phyloP scores from a whole-genome alignment of 2,329 filamentous ascomycete species.

The Westerdykella aurantiaca region DNA sequence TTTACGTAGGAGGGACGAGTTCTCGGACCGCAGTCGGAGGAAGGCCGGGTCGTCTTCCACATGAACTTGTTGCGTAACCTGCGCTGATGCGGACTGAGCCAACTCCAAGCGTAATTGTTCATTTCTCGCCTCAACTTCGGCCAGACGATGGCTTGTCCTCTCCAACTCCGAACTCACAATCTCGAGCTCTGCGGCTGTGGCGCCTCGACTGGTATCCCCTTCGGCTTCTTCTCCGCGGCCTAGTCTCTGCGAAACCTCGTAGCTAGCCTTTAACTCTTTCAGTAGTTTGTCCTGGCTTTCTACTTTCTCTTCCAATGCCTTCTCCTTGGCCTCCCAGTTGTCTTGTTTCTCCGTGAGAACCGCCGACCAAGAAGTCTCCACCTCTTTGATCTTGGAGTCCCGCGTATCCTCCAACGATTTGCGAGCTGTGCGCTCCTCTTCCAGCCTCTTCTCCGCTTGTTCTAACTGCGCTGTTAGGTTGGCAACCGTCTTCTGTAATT shows the following conservation, averaged over 20 bases:
- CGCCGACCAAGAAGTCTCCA: constrained; percentile 83
- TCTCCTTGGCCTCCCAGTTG: constrained; percentile 95
- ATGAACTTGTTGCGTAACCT: constrained; percentile 51
- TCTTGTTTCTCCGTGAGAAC: constrained; percentile 89
- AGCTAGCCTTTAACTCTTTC: constrained; percentile 93
- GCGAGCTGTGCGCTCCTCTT: constrained; percentile 66
- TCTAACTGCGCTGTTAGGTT: constrained; percentile 76
- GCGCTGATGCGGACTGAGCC: constrained; percentile 77
- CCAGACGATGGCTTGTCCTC: constrained; percentile 76
- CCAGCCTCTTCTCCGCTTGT: constrained; percentile 71
- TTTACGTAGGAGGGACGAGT: constrained; percentile 83
- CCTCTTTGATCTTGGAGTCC: constrained; percentile 77
- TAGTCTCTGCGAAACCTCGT: constrained; percentile 89
- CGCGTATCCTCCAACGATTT: constrained; percentile 71
- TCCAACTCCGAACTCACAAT: constrained; percentile 90
- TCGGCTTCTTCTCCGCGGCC: constrained; percentile 64
- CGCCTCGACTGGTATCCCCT: constrained; percentile 53
- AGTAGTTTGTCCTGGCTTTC: constrained; percentile 89
- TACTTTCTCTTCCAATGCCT: constrained; percentile 82
- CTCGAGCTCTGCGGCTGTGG: constrained; percentile 84
- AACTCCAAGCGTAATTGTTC: constrained; percentile 88
- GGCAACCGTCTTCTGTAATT: constrained; percentile 72
- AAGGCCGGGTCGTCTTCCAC: constrained; percentile 87
- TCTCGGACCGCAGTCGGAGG: constrained; percentile 84
- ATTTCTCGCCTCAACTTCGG: constrained; percentile 88